Evolutionary conservation across 2,329 filamentous ascomycete species (phyloP), one percentile per base, ranked within the genome.

Genomic region (Dothideomycetes sp.): DNA sequence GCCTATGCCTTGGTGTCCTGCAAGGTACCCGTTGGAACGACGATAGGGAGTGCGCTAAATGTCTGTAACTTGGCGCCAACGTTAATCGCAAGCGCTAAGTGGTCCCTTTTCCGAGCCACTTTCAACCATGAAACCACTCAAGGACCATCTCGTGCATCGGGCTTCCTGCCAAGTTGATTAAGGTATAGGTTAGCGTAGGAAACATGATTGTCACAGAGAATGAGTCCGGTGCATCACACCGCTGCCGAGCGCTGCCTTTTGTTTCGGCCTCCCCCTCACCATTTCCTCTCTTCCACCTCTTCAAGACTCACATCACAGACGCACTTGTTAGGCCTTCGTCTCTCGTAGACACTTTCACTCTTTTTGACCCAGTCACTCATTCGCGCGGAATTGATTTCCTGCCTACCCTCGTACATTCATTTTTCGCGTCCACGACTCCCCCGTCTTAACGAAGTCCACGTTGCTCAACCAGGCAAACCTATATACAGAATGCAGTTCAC

Each of bases 321-420:
- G 42, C 41, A 19, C 34, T 37, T 22, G 39, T 41, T 30, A 34
- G 32, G 38, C 36, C 45, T 41, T 44, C 46, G 47, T 53, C 50
- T 56, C 49, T 52, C 36, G 48, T 33, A 53, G 54, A 50, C 54
- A 50, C 44, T 46, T 44, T 43, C 54, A 51, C 47, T 57, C 54
- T 47, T 57, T 57, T 45, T 42, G 49, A 45, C 40, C 45, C 45
- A 48, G 45, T 55, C 53, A 52, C 51, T 56, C 53, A 41, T 55
- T 56, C 32, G 34, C 42, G 42, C 42, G 36, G 42, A 45, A 45
- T 45, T 45, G 42, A 45, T 41, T 45, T 45, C 42, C 36, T 38
- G 39, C 42, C 39, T 42, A 36, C 34, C 36, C n/a, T n/a, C n/a
- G n/a, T n/a, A 39, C 42, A 44, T 41, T 44, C 44, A 38, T 24